Base-by-base conservation (phyloP, 2,329 filamentous ascomycete species). In the Clonostachys rhizophaga region DNA sequence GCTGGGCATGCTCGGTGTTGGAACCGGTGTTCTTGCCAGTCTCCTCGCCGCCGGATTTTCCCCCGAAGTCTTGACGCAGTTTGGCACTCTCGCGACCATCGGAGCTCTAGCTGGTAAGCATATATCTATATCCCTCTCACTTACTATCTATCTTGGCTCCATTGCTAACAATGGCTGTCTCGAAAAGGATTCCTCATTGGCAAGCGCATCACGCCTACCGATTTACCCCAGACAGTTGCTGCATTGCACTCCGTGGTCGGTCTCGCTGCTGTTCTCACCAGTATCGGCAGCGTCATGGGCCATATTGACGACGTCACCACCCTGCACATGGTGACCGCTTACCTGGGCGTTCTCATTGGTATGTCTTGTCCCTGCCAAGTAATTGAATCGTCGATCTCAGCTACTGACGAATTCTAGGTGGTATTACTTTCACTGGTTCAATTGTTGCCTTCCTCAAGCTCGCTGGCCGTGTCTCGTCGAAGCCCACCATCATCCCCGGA, bases 361-460 rank as follows among this genome's bases (percentile, higher is more conserved):
- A 60, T 51, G 52, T 48, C 37, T 44, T 5, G 24, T 0, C 7
- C 17, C 34, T 53, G 18, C 55, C 24, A 43, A 40, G 10, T 30
- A 30, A 30, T 10, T 30, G 24, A 30, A 3, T 24, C 8, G 9
- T 10, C 24, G 10, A 10, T 30, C 49, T 5, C 50, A 6, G 12
- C 36, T 4, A 10, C 36, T 39, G n/a, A 39, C 42, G 40, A 12
- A 5, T 12, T 14, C 14, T 40, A 76, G 74, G 79, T 54, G 91
- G 91, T 47, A 84, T 95, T 34, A 96, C 91, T 1, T 96, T 96
- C 60, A 96, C 90, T 0, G 91, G 91, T 3, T 94, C 89, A 3
- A 85, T 96, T 44, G 88, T 96, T 0, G 91, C 91, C 0, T 95
- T 95, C 67, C 65, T 95, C 60, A 96, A 96, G 64, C 81, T 96